Conservation (phyloP, 2,329 filamentous ascomycete species). For the Mollisia scopiformis region DNA sequence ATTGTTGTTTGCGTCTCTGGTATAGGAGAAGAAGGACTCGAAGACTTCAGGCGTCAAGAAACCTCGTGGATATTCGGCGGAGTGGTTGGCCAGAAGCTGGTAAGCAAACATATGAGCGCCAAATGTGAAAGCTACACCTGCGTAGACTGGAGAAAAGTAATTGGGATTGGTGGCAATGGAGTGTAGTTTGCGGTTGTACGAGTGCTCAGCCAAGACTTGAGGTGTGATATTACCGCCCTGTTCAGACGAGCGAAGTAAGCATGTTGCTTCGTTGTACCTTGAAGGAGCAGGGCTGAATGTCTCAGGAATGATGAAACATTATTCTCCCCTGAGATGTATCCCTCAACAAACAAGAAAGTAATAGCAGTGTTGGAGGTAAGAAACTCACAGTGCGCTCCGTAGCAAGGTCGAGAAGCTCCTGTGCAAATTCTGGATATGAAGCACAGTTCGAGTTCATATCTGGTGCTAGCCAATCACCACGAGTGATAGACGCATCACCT, state of each 20-base stretch:
- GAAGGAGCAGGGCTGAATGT: too few species aligned
- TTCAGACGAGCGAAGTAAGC: too few species aligned
- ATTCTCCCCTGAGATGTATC: too few species aligned
- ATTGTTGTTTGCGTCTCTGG: slow-evolving; percentile 9
- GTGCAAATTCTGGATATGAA: slow-evolving; percentile 21
- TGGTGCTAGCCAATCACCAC: slow-evolving; percentile 24
- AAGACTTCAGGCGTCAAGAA: slow-evolving; percentile 16
- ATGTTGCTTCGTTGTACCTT: too few species aligned
- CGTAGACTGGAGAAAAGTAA: slow-evolving; percentile 35
- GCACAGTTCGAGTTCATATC: slow-evolving; percentile 24
- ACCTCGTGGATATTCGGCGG: slow-evolving; percentile 19
- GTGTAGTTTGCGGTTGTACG: slow-evolving; percentile 26
- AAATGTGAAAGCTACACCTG: slow-evolving; percentile 29
- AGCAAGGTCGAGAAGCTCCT: slow-evolving; percentile 21
- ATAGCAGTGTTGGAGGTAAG: too few species aligned
- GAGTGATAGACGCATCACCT: slow-evolving; percentile 22
- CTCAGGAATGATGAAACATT: too few species aligned
- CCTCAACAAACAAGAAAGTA: too few species aligned
- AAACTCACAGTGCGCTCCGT: slow-evolving; percentile 11
- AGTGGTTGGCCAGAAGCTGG: slow-evolving; percentile 35
- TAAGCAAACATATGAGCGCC: slow-evolving; percentile 34
- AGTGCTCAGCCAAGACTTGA: slow-evolving; percentile 20
- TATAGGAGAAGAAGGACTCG: slow-evolving; percentile 20
- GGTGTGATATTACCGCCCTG: slow-evolving; percentile 18
- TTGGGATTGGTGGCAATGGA: slow-evolving; percentile 37